phyloP scores from a whole-genome alignment of 1,284 basidiomycete genomes.

The Ganoderma boninense region DNA sequence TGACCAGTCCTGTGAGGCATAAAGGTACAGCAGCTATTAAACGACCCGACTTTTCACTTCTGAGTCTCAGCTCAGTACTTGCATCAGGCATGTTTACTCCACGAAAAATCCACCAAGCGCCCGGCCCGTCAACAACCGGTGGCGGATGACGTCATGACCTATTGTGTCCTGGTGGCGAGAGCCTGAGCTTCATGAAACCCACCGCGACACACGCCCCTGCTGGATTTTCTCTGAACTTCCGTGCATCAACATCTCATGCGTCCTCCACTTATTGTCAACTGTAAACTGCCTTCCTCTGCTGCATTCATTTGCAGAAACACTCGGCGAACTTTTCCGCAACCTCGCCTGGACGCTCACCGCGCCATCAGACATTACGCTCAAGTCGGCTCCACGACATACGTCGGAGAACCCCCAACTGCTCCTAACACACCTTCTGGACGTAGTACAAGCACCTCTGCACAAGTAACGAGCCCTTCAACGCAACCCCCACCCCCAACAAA shows the following conservation, averaged over 20 bases:
- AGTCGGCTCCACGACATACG: conserved; percentile 38
- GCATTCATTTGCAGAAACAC: not conserved
- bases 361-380: conserved; percentile 35
- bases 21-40: not conserved
- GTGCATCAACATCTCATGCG: not conserved
- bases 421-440: conserved; percentile 23
- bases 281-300: not conserved
- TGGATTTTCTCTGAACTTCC: no score
- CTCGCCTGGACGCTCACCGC: not conserved
- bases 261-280: not conserved
- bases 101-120: no score
- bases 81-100: no score
- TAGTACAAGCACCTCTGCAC: not conserved
- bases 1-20: not conserved
- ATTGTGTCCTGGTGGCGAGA: no score
- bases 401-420: conserved; percentile 37
- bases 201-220: no score
- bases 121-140: no score
- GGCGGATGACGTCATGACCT: conserved; percentile 17
- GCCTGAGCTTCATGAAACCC: not conserved
- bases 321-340: not conserved
- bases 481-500: conserved; percentile 23
- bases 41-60: not conserved
- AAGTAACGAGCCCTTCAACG: conserved; percentile 2
- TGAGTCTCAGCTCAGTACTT: no score